A percentile compares a stretch with the other conserved stretches of the same genome.
Conservation (phyloP, 1,284 basidiomycete genomes). For the Vanrija pseudolonga region DNA sequence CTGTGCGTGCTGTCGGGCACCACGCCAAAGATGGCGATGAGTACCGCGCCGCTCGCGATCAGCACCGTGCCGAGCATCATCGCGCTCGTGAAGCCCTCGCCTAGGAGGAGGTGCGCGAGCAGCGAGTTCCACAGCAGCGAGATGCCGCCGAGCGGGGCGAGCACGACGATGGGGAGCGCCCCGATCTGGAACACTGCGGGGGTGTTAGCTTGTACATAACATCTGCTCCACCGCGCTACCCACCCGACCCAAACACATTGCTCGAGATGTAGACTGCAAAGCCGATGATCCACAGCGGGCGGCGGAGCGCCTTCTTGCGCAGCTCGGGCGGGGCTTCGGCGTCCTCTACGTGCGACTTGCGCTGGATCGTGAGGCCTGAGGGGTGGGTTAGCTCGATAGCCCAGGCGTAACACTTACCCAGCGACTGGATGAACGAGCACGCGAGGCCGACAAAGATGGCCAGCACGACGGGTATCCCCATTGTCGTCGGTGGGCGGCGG, state of each 20-base stretch:
- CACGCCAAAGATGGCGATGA: slow-evolving; percentile 88
- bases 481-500: background rate
- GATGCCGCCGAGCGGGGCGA: slow-evolving; percentile 85
- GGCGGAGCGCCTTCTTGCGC: slow-evolving; percentile 65
- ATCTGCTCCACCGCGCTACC: background rate
- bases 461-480: slow-evolving; percentile 55
- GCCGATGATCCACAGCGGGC: slow-evolving; percentile 82
- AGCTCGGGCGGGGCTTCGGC: slow-evolving; percentile 64
- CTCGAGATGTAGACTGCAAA: slow-evolving; percentile 81
- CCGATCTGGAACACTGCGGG: slow-evolving; percentile 82
- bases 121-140: slow-evolving; percentile 94
- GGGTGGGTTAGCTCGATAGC: background rate
- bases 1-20: slow-evolving; percentile 87
- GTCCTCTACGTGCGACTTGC: slow-evolving; percentile 89
- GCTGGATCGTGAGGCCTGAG: slow-evolving; percentile 81
- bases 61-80: slow-evolving; percentile 81
- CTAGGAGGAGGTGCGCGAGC: slow-evolving; percentile 79
- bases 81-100: slow-evolving; percentile 78
- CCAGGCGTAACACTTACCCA: slow-evolving; percentile 52
- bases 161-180: slow-evolving; percentile 85
- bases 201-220: background rate
- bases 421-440: slow-evolving; percentile 83
- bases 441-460: slow-evolving; percentile 72
- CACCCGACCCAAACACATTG: slow-evolving; percentile 68
- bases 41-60: slow-evolving; percentile 81